Percentiles rank a stretch among this genome's conserved stretches.
Conservation (phyloP, 331 rosid species). For the Ulmus americana region DNA sequence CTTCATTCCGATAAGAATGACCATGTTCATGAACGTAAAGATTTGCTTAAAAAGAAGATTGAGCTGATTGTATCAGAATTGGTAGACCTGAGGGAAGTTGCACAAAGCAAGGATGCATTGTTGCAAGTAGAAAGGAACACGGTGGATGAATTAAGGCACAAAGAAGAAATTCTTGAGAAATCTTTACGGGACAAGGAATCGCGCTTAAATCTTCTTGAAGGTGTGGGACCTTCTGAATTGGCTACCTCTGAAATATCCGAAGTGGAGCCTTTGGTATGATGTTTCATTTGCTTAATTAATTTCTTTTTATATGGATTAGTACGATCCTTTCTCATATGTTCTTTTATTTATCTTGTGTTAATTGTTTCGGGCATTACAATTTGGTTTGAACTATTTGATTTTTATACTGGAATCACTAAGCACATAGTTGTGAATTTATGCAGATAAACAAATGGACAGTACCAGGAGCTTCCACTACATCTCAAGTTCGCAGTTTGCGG, state of each 20-base stretch:
- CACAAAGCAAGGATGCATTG: constrained; percentile 58
- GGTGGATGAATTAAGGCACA: constrained; percentile 54
- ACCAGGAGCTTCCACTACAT: constrained; percentile 52
- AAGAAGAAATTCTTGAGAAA: constrained; percentile 52
- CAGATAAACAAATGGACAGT: constrained; percentile 66
- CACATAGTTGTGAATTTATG: constrained; percentile 20
- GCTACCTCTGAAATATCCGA: constrained; percentile 70
- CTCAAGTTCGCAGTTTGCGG: constrained; percentile 97
- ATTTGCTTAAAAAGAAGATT: constrained; percentile 59
- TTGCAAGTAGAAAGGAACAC: constrained; percentile 70
- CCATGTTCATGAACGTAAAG: constrained; percentile 53
- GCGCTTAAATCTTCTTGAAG: constrained; percentile 75
- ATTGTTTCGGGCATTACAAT: not conserved
- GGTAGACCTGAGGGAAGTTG: constrained; percentile 47
- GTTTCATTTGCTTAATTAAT: constrained; percentile 5
- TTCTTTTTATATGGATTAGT: not conserved
- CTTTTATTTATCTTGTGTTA: not conserved
- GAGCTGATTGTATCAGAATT: constrained; percentile 51
- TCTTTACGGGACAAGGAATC: constrained; percentile 64
- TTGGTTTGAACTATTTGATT: not conserved
- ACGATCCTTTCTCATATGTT: not conserved
- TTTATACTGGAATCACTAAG: constrained; percentile 2
- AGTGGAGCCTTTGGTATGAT: constrained; percentile 82
- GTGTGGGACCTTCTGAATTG: constrained; percentile 53
- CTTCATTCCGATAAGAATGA: constrained; percentile 37